Base-by-base conservation (phyloP, 2,329 filamentous ascomycete genomes). In the Cladophialophora bantiana region DNA sequence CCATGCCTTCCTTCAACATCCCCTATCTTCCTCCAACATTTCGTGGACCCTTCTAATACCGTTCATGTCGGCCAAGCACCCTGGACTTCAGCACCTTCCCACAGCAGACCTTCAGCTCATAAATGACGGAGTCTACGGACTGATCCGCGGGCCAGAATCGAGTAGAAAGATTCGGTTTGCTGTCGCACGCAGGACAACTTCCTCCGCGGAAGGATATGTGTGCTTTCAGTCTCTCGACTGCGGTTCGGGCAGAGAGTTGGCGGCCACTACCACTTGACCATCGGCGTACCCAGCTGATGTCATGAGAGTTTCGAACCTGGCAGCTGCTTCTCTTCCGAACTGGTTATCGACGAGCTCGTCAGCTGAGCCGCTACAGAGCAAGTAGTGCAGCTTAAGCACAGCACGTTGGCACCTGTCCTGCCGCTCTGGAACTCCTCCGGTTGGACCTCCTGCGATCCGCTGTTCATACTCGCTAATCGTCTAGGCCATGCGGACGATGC, bases 341-440 rank as follows among this genome's bases (percentile, higher is more conserved):
- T 35, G 20, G 2, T 18, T n/a, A 15, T 20, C 36, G 42, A 15
- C n/a, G 15, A 20, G 34, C 4, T 32, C 20, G 7, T 45, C 55
- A 15, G 35, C 18, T 36, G 34, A 32, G 12, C 20, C 13, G 36
- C 36, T 32, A 18, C 55, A 58, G 10, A 58, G 55, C 55, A 58
- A 31, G n/a, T 31, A 58, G 36, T 45, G 20, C 36, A 58, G 55
- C 36, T 45, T 58, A 4, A 45, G 36, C 34, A 58, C 36, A 26
- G 55, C 36, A 18, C 36, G 55, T 6, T 34, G 36, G 2, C 26
- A 26, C n/a, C 6, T 32, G 34, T 58, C 55, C 20, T 45, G 36
- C 15, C 20, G 36, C 55, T 35, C 18, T 20, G 55, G 13, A 13
- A 18, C 20, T 9, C n/a, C 20, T 40, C 18, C 18, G 13, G 55